Evolutionary conservation across 805 yeast species (phyloP), one percentile per base, ranked within the genome.

Genomic region (Nakazawaea wickerhamii): DNA sequence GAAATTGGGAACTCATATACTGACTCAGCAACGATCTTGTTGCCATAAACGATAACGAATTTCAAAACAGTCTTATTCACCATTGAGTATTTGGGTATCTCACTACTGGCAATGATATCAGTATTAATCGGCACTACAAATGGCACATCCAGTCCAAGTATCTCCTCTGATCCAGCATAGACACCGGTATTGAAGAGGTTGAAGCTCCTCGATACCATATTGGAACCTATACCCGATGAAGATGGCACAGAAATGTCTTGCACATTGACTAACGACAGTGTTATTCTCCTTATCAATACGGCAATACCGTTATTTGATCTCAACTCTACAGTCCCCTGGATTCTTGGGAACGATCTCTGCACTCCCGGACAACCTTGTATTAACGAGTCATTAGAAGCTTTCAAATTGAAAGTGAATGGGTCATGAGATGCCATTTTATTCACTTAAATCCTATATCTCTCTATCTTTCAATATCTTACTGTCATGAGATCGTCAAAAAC

Each of bases 331-430:
- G 68, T 71, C 7, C 84, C 77, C 41, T 78, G 77, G 3, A 80
- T 62, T 22, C 84, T 67, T 2, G 87, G 86, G 38, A 68, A 58
- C 3, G 76, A 78, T 40, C 77, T 70, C 1, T 81, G 77, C 1
- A 81, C 77, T 0, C 88, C 88, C 0, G 87, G 86, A 58, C 84
- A 77, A 3, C 88, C 88, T 38, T 70, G 61, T 2, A 81, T 76
- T 0, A 76, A 61, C n/a, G 77, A 66, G 22, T 67, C 63, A 36
- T 72, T 73, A 30, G 78, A 68, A 3, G 82, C 75, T 41, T 72
- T 73, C 37, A 80, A 51, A 37, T 46, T 54, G 10, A 47, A 60
- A 4, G 55, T 41, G 33, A 60, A 49, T 5, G 51, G 52, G 6
- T 23, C 17, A 11, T 13, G 8, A 5, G 40, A 36, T 9, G 18